Percentiles rank a stretch among this genome's conserved stretches.
Conservation (phyloP, 2,329 filamentous ascomycete genomes). For the Gliomastix tumulicola region DNA sequence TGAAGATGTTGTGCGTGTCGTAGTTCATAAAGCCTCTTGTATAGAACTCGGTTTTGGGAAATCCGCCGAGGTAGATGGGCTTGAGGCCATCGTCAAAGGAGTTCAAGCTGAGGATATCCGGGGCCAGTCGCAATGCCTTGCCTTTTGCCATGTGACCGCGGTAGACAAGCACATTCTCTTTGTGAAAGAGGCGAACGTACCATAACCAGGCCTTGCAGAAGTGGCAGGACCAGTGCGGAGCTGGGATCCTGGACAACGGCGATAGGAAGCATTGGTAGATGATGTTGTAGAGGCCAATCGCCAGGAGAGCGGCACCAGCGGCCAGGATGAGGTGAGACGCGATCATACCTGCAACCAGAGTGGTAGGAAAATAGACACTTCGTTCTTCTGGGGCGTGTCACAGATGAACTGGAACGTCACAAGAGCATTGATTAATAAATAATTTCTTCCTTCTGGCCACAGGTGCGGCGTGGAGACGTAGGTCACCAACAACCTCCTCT, state of each 20-base stretch:
- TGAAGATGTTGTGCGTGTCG: slow-evolving; percentile 5
- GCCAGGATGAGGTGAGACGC: background rate
- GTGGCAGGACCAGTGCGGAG: slow-evolving; percentile 8
- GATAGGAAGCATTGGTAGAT: slow-evolving; percentile 2
- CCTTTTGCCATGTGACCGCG: slow-evolving; percentile 2
- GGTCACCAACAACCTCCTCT: too few species aligned
- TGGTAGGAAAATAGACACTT: background rate
- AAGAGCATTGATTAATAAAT: too few species aligned
- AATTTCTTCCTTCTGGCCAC: too few species aligned
- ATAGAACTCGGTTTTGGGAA: slow-evolving; percentile 6
- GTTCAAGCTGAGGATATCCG: slow-evolving; percentile 3
- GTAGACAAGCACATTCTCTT: slow-evolving; percentile 6
- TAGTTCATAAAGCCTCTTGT: slow-evolving; percentile 5
- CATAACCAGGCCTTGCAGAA: slow-evolving; percentile 6
- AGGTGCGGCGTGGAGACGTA: too few species aligned
- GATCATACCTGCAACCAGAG: background rate
- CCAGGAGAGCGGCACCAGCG: background rate
- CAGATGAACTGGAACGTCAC: too few species aligned
- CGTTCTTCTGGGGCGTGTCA: too few species aligned
- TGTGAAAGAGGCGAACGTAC: slow-evolving; percentile 1
- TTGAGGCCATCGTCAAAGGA: slow-evolving; percentile 3
- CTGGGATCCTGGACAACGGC: slow-evolving; percentile 7
- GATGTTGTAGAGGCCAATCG: background rate
- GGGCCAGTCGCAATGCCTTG: slow-evolving; percentile 2
- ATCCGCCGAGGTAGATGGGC: slow-evolving; percentile 4